Percentiles rank a stretch among this genome's conserved stretches.
phyloP scores from a whole-genome alignment of 805 yeast species.

The Zygosaccharomyces lentus region DNA sequence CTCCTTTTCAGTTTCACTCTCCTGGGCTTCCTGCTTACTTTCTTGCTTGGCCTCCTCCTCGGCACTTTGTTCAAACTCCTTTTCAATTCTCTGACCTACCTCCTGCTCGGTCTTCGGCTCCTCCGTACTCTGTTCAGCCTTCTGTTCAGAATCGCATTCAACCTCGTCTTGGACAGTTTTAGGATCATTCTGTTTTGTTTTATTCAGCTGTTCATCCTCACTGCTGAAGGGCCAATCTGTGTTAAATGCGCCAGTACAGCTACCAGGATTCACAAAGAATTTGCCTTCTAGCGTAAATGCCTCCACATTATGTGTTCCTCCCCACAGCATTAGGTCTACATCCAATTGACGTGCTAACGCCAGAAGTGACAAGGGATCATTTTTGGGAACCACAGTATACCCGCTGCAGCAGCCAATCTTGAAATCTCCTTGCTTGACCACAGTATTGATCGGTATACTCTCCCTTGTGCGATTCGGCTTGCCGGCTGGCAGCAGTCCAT shows the following conservation, averaged over 20 bases:
- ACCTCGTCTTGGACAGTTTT: constrained; percentile 4
- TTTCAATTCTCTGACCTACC: neutral
- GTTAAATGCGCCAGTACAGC: constrained; percentile 87
- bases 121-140: constrained; percentile 5
- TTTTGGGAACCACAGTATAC: constrained; percentile 73
- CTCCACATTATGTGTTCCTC: constrained; percentile 89
- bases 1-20: constrained; percentile 4
- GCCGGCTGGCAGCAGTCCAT: constrained; percentile 33
- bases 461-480: constrained; percentile 18
- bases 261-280: constrained; percentile 94
- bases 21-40: constrained; percentile 9
- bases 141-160: constrained; percentile 8
- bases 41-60: constrained; percentile 3
- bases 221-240: constrained; percentile 51
- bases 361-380: constrained; percentile 79
- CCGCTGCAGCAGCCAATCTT: constrained; percentile 85
- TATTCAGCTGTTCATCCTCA: constrained; percentile 25
- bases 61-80: constrained; percentile 6
- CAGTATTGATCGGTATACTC: constrained; percentile 55
- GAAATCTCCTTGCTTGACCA: constrained; percentile 64
- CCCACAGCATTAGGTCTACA: constrained; percentile 87
- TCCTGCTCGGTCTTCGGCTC: constrained; percentile 13
- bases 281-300: constrained; percentile 90
- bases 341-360: constrained; percentile 85
- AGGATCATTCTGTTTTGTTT: constrained; percentile 12